Conservation (phyloP, 352 stramenopile genomes). For the Thalassiosira mediterranea region DNA sequence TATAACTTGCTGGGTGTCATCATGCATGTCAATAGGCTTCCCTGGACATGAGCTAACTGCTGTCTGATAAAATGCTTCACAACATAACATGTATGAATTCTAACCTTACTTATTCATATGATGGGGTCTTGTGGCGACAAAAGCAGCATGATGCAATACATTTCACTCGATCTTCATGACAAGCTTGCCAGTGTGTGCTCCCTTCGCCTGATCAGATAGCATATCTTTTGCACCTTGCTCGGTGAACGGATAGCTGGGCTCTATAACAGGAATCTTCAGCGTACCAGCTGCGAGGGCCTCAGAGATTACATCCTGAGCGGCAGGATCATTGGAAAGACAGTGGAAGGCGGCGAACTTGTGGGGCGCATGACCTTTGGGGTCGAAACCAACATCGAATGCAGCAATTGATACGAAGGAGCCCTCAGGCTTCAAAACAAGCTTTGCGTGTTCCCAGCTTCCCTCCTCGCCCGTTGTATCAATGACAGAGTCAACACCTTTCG, state of each 20-base stretch:
- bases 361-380: slow-evolving; percentile 30
- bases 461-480: slow-evolving; percentile 39
- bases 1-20: slow-evolving; percentile 72
- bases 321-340: slow-evolving; percentile 24
- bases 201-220: slow-evolving; percentile 1
- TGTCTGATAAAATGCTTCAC: background rate
- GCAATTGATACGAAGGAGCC: slow-evolving; percentile 40
- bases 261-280: slow-evolving; percentile 10
- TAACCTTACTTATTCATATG: background rate
- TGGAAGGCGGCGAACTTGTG: slow-evolving; percentile 32
- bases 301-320: slow-evolving; percentile 17
- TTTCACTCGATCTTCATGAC: slow-evolving; percentile 2
- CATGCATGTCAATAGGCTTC: slow-evolving; percentile 80
- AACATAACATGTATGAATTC: slow-evolving; percentile 1
- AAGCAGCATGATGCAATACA: background rate
- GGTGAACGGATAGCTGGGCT: slow-evolving; percentile 6
- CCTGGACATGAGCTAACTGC: slow-evolving; percentile 65
- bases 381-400: slow-evolving; percentile 20
- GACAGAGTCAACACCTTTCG: slow-evolving; percentile 30
- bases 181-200: slow-evolving; percentile 2
- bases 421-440: slow-evolving; percentile 19
- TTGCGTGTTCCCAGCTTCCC: background rate
- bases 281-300: slow-evolving; percentile 20
- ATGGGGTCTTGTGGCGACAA: background rate
- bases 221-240: slow-evolving; percentile 9